Evolutionary conservation across 768 basidiomycete genomes (phyloP), one percentile per base, ranked within the genome.

Genomic region (Suillus paluster): DNA sequence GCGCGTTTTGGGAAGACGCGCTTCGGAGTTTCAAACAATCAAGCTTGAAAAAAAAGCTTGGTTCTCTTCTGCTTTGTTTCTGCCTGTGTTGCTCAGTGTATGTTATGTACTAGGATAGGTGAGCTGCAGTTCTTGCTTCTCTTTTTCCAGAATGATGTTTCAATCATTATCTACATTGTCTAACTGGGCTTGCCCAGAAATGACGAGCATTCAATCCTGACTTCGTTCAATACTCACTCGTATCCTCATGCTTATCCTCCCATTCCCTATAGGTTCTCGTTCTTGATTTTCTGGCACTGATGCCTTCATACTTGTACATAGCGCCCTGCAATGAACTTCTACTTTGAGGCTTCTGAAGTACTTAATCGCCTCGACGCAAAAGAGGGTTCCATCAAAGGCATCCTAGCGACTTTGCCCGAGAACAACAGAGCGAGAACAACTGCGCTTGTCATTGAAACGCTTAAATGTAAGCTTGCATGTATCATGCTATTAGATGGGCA

Each of bases 81-180:
- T n/a, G 15, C 36, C 2, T 30, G 17, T 56, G 11, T 10, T n/a
- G 53, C 41, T 57, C n/a, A 10, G 48, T 30, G 19, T 33, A 52
- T 30, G 46, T n/a, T 46, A n/a, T n/a, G n/a, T n/a, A 52, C 49
- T 14, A 19, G 53, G 45, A 46, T 48, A 42, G 39, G 54, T 44
- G 25, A 45, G 67, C 70, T 73, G 63, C 73, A 73, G 69, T 12
- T 7, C 27, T 56, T 42, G 5, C 57, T 49, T 49, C 59, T 41
- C 41, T 45, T n/a, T n/a, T 57, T 62, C 64, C 14, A 41, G 59
- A 41, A 81, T 89, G 89, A 90, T 91, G 86, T 70, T 67, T 69
- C 63, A 69, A 72, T 66, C 76, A 69, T 91, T 92, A 93, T 93
- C 92, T 93, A 94, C 92, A 94, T 94, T 93, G 91, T 92, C 92